Conservation (phyloP, 2,329 filamentous ascomycete genomes). For the Penicillium sp. region DNA sequence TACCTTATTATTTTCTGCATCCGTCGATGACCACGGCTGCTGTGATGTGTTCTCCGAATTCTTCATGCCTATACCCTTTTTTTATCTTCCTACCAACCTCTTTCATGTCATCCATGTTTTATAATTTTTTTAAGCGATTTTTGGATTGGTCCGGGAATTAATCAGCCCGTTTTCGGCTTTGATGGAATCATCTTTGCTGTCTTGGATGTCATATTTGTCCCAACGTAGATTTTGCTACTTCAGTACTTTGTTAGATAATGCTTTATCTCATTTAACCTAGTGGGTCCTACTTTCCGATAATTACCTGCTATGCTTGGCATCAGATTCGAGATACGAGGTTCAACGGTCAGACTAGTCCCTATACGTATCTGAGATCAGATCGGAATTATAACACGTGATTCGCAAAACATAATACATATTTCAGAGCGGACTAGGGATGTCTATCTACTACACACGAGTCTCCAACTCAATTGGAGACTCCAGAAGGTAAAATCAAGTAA, state of each 20-base stretch:
- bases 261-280: background rate
- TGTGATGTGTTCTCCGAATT: conserved; percentile 16
- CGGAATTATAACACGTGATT: background rate
- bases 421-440: background rate
- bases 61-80: conserved; percentile 20
- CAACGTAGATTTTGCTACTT: background rate
- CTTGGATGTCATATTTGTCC: background rate
- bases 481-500: background rate
- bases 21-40: conserved; percentile 10
- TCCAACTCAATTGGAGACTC: background rate
- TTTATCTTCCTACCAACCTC: background rate
- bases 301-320: background rate
- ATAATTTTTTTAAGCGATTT: conserved; percentile 2
- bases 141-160: background rate
- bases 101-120: conserved; percentile 8
- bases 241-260: background rate
- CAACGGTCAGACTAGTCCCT: background rate
- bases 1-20: background rate
- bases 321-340: background rate
- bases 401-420: background rate
- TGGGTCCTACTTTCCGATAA: background rate
- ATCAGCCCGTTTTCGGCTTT: background rate
- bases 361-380: background rate
- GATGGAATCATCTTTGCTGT: conserved; percentile 1
- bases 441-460: conserved; percentile 4